These are phyloP conservation scores for Dendrobium nobile DNA, from an alignment of 106 monocot species.

Conservation along the genomic window DNA sequence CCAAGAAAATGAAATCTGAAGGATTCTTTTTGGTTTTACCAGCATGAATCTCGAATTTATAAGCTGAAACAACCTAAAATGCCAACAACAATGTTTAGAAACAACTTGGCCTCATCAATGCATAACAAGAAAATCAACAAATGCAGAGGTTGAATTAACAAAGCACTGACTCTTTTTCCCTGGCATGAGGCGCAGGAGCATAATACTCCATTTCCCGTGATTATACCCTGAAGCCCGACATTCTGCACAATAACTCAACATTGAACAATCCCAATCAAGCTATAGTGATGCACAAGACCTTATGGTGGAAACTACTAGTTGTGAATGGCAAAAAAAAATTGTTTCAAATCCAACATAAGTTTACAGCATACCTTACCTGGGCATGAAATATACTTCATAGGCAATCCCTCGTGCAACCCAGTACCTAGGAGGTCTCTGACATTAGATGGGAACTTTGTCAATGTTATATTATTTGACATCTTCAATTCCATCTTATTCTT, in stretches of 20 bases:
- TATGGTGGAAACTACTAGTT: background rate
- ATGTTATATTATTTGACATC: constrained; percentile 78
- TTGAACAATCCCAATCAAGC: background rate
- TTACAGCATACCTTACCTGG: constrained; percentile 45
- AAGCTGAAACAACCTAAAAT: constrained; percentile 67
- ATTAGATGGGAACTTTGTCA: constrained; percentile 58
- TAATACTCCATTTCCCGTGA: constrained; percentile 56
- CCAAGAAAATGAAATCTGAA: constrained; percentile 68
- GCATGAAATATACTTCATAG: constrained; percentile 51
- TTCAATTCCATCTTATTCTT: constrained; percentile 68
- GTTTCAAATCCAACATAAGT: background rate
- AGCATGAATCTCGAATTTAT: constrained; percentile 79
- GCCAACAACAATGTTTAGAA: background rate
- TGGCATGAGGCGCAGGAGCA: constrained; percentile 80
- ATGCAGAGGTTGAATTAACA: background rate
- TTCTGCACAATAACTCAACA: constrained; percentile 20
- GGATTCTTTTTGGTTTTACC: constrained; percentile 91
- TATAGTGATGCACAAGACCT: background rate
- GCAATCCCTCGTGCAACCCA: constrained; percentile 75
- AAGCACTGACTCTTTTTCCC: constrained; percentile 44
- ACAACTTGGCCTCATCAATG: constrained; percentile 12
- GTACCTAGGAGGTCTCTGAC: constrained; percentile 67
- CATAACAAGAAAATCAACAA: background rate
- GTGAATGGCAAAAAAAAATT: background rate
- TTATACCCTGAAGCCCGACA: constrained; percentile 55